A percentile compares a stretch with the other conserved stretches of the same genome.
Conservation (phyloP, 2,329 filamentous ascomycete genomes). For the Epichloe baconii region DNA sequence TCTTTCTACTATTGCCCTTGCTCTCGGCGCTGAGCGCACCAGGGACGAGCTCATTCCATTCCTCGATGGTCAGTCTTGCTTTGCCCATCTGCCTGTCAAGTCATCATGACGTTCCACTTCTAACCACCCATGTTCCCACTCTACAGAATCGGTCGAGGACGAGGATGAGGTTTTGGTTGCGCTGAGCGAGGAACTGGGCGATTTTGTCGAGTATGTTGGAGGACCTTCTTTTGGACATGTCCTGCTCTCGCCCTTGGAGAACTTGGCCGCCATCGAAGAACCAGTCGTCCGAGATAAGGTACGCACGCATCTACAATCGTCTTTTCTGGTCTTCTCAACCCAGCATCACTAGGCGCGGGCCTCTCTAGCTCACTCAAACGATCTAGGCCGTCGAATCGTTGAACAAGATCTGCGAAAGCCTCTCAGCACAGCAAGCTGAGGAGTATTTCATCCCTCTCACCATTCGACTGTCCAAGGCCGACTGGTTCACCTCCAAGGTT, state of each 20-base stretch:
- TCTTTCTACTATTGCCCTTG: constrained; percentile 94
- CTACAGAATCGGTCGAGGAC: constrained; percentile 89
- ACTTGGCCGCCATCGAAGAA: constrained; percentile 96
- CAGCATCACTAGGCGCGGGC: no score
- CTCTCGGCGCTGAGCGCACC: constrained; percentile 88
- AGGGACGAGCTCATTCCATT: constrained; percentile 98
- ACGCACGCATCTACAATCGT: constrained; percentile 14
- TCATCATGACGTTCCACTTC: constrained; percentile 7
- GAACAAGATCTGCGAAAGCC: constrained; percentile 94
- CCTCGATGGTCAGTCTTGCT: constrained; percentile 67
- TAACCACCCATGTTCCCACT: not conserved
- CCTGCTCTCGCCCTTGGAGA: constrained; percentile 91
- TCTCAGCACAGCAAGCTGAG: constrained; percentile 87
- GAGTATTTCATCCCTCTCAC: constrained; percentile 95
- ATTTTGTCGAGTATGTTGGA: constrained; percentile 95
- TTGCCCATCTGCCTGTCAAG: not conserved
- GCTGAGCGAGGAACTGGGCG: constrained; percentile 89
- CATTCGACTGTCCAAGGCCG: constrained; percentile 91
- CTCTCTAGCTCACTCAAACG: constrained; percentile 3
- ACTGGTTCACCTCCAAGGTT: constrained; percentile 99
- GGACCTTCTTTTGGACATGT: constrained; percentile 90
- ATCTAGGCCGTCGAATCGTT: constrained; percentile 88
- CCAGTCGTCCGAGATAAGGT: constrained; percentile 97
- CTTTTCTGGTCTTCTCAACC: not conserved
- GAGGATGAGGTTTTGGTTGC: constrained; percentile 97